phyloP scores from a whole-genome alignment of 208 protist species.

The Trypanosoma theileri region DNA sequence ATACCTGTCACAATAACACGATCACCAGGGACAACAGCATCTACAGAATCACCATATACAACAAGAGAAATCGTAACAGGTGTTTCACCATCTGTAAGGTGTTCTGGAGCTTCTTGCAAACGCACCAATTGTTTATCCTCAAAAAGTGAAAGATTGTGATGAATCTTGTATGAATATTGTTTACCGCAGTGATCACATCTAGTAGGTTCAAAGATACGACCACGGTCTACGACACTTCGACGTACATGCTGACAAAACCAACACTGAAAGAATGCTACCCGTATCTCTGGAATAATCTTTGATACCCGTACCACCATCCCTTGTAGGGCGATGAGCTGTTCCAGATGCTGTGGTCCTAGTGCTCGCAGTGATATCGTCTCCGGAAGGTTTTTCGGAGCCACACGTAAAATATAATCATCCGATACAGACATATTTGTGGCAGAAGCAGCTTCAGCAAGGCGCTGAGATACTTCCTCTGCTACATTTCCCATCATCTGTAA shows the following conservation, averaged over 20 bases:
- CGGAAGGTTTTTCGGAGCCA: constrained; percentile 69
- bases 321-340: constrained; percentile 83
- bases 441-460: constrained; percentile 17
- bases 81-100: constrained; percentile 98
- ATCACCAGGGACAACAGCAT: constrained; percentile 96
- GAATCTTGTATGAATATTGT: constrained; percentile 85
- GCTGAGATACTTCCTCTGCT: constrained; percentile 70
- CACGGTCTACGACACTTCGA: constrained; percentile 81
- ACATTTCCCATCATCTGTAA: constrained; percentile 85
- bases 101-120: constrained; percentile 98
- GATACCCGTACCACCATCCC: constrained; percentile 93
- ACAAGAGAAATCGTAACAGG: constrained; percentile 97
- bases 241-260: constrained; percentile 88
- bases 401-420: constrained; percentile 61
- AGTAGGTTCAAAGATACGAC: constrained; percentile 96
- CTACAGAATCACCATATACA: constrained; percentile 96
- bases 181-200: constrained; percentile 91
- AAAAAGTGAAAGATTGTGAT: constrained; percentile 96
- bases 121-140: constrained; percentile 97
- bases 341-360: constrained; percentile 73
- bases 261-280: constrained; percentile 96
- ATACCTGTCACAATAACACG: constrained; percentile 98
- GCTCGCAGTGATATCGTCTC: constrained; percentile 64
- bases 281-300: constrained; percentile 92
- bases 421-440: constrained; percentile 36